phyloP scores from a whole-genome alignment of 192 early-diverging fungal genomes.

The Kickxella alabastrina region DNA sequence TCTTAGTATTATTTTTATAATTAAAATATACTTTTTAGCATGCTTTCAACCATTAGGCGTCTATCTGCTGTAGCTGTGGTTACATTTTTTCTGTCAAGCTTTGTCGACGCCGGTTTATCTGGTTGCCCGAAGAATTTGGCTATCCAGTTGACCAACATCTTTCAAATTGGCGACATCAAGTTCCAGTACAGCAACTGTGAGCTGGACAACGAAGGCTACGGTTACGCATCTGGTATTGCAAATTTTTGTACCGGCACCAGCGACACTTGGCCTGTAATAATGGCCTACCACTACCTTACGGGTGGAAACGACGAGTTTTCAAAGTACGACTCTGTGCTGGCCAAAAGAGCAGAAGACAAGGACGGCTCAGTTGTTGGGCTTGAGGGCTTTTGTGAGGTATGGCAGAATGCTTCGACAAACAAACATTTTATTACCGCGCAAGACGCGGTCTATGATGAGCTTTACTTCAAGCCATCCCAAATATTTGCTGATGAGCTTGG shows the following conservation, averaged over 20 bases:
- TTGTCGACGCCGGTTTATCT: conserved; percentile 3
- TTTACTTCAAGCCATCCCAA: conserved; percentile 29
- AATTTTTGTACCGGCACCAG: conserved; percentile 25
- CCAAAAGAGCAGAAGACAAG: neutral
- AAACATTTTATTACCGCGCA: conserved; percentile 34
- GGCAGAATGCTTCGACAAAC: conserved; percentile 27
- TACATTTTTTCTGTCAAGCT: neutral
- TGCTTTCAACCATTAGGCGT: neutral
- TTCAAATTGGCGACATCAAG: conserved; percentile 5
- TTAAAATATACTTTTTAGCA: neutral
- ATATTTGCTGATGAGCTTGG: conserved; percentile 12
- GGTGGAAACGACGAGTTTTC: conserved; percentile 26
- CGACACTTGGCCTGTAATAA: conserved; percentile 37
- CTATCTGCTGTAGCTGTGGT: neutral
- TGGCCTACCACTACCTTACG: conserved; percentile 12
- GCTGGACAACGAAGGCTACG: neutral
- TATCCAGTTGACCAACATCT: conserved; percentile 8
- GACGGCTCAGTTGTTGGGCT: conserved; percentile 25
- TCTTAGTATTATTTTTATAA: neutral
- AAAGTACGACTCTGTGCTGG: conserved; percentile 3
- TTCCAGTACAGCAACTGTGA: conserved; percentile 15
- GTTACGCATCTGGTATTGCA: conserved; percentile 7
- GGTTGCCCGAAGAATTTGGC: conserved; percentile 5
- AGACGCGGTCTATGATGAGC: conserved; percentile 7
- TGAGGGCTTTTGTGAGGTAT: conserved; percentile 41